Base-by-base conservation (phyloP, 2,329 filamentous ascomycete genomes). In the Trichoderma polysporum region DNA sequence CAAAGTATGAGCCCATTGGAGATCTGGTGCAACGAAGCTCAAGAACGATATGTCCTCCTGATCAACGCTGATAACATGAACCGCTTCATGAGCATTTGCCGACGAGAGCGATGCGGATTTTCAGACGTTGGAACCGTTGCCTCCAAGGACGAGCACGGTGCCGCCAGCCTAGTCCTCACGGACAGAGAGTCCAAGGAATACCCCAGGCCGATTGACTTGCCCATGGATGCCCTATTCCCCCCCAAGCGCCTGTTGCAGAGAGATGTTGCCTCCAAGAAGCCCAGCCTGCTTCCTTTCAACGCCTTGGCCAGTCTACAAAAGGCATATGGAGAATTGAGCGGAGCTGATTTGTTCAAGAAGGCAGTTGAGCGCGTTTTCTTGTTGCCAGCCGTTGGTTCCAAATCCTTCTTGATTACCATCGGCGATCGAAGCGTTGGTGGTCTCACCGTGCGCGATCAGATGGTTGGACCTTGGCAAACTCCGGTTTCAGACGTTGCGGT, bases 11-110 rank as follows among this genome's bases (percentile, higher is more conserved):
- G 92, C 74, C 95, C 95, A 22, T 86, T 99, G 67, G 92, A 98
- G 76, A 97, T 99, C 54, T 98, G 94, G 94, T 97, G 95, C 79
- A 97, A 94, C 73, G 94, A 98, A 78, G 93, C 95, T 0, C 95
- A 99, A 77, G 95, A 99, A 79, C 87, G 95, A 77, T 99, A 99
- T 74, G 95, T 99, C 8, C 83, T 99, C 73, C 89, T 96, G 9
- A 88, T 99, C 69, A 93, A 94, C 68, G 87, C 88, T 60, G 90
- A 95, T 22, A 85, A 89, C 62, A 86, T 98, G 74, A 93, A 94
- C 73, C 89, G 79, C 83, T 99, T 90, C 74, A 82, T 83, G 52
- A 87, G 82, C 76, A 90, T 90, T 66, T 89, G 87, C 76, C 82
- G 90, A 69, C 87, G 95, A 76, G 95, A 99, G 77, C 88, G 94